Evolutionary conservation across 2,329 filamentous ascomycete genomes (phyloP), one percentile per base, ranked within the genome.

Genomic region (Hymenoscyphus scutula): DNA sequence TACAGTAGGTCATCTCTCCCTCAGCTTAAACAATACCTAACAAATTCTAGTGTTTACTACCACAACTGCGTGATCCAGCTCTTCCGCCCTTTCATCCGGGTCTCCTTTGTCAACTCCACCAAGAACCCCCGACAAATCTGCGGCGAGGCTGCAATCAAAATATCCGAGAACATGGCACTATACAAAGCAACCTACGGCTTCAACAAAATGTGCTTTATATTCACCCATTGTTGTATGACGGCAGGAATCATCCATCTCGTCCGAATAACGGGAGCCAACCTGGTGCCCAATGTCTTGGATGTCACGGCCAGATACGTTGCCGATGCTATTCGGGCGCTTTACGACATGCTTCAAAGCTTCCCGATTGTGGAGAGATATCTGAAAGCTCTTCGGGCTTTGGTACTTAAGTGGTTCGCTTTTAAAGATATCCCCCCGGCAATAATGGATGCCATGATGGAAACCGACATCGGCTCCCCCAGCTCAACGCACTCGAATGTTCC

Each of bases 1-100:
- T 89, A 51, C 88, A 91, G 89, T 91, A 78, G 79, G 89, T 81
- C 2, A 8, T 25, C 19, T 48, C 3, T 56, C 17, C 37, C 4
- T 19, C 15, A 59, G 30, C 23, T 64, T 29, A 5, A 19, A 17
- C 23, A 29, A 19, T 32, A 3, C 13, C 53, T 65, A 58, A 65
- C 57, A 15, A 15, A 48, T 23, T 41, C 37, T 53, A 87, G 84
- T 73, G 86, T 89, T 83, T 85, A 89, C 65, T 89, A 89, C 71
- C 82, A 89, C 69, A 87, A 87, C 64, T 82, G 84, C 45, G 85
- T 87, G 13, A 74, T 89, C 0, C 81, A 90, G 27, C 80, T 91
- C 0, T 92, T 91, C 72, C 82, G 89, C 6, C 89, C 89, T 0
- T 79, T 91, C 45, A 56, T 72, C 8, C 63, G 62, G 19, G 62